These are phyloP conservation scores for Fusarium piperis DNA, from an alignment of 2,329 filamentous ascomycete species.

Conservation along the genomic window DNA sequence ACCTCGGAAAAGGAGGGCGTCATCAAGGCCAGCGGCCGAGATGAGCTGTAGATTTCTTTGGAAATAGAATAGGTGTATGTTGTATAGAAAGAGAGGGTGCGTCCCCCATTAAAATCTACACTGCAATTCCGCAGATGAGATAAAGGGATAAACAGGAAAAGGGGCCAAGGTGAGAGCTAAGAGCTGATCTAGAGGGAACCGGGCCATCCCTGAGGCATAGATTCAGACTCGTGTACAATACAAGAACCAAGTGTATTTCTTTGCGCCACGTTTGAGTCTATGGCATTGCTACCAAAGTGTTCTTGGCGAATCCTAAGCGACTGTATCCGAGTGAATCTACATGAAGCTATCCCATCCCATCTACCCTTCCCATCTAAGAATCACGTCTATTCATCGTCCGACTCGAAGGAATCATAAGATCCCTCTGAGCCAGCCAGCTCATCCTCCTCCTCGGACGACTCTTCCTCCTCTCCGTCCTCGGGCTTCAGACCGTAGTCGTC, in stretches of 20 bases:
- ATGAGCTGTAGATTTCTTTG: conserved; percentile 66
- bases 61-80: not conserved
- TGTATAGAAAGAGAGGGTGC: conserved; percentile 9
- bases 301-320: conserved; percentile 15
- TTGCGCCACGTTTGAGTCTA: conserved; percentile 15
- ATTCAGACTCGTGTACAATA: conserved; percentile 38
- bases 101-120: not conserved
- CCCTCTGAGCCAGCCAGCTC: conserved; percentile 46
- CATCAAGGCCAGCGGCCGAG: conserved; percentile 77
- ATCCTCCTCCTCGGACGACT: conserved; percentile 59
- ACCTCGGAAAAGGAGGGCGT: conserved; percentile 53
- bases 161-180: not conserved
- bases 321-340: conserved; percentile 6
- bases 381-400: conserved; percentile 41
- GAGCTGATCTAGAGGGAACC: conserved; percentile 18
- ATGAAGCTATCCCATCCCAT: conserved; percentile 1
- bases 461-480: conserved; percentile 67
- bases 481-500: conserved; percentile 87
- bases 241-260: conserved; percentile 20
- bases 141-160: conserved; percentile 10
- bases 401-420: conserved; percentile 44
- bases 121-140: not conserved
- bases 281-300: conserved; percentile 35
- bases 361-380: not conserved
- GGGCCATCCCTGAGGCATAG: conserved; percentile 17